Evolutionary conservation across 2,329 filamentous ascomycete genomes (phyloP), one percentile per base, ranked within the genome.

Genomic region (Fusarium phyllophilum): DNA sequence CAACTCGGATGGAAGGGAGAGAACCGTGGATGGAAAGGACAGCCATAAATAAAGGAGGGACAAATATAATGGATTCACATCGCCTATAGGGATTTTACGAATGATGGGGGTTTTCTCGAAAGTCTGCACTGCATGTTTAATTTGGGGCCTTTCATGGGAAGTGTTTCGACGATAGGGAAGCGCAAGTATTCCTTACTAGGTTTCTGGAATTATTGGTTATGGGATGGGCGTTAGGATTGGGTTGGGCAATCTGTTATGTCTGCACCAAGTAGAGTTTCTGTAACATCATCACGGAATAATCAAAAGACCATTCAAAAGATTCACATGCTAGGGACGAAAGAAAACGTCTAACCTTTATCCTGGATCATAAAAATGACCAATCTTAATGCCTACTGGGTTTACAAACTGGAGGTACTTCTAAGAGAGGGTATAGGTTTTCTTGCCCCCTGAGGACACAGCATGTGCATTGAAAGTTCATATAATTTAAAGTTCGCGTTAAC

Each of bases 1-100:
- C 74, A 73, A 20, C 59, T 74, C 15, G 78, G 78, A 17, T 79
- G 78, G 78, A 74, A 79, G 51, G 68, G 74, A 48, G 78, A 79
- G 68, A 75, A 79, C 55, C 76, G 78, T 9, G 52, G 66, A 12
- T 79, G 75, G 75, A 57, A 64, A 15, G 78, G 78, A 34, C 75
- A 78, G 31, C 75, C 73, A 42, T 79, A 52, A 69, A 46, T n/a
- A 34, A 34, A 49, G 24, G 33, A 39, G 24, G 38, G 48, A 13
- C 13, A 48, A 55, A 48, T 29, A 45, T 59, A 42, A 69, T 66
- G 51, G 34, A 42, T 48, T 41, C 42, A 58, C 46, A 33, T 48
- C 38, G 24, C 54, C 60, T 38, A 58, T 38, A 34, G 42, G 52
- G 46, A 26, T 69, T 67, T 74, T 59, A 69, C 24, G 63, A 74